Percentiles rank a stretch among this genome's conserved stretches.
These are phyloP conservation scores for Anastatica hierochuntica DNA, from an alignment of 345 rosid genomes.

Conservation along the genomic window DNA sequence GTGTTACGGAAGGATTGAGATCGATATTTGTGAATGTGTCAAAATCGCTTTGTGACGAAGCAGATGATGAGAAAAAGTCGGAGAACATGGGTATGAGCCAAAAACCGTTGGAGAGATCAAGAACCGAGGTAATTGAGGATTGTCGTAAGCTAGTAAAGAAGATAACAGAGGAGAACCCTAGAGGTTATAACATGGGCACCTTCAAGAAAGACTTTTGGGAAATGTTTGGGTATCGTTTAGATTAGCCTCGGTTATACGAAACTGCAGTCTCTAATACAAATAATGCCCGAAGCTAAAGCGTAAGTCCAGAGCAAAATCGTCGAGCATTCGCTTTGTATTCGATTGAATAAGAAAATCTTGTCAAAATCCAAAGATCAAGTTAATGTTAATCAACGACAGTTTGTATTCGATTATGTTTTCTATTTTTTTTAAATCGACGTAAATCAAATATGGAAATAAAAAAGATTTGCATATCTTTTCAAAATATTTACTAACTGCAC, in stretches of 20 bases:
- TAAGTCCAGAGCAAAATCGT: no score
- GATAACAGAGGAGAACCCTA: conserved; percentile 39
- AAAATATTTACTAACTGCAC: no score
- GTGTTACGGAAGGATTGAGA: conserved; percentile 34
- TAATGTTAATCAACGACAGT: no score
- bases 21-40: conserved; percentile 30
- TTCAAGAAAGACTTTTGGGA: conserved; percentile 44
- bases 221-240: conserved; percentile 44
- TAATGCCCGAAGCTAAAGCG: conserved; percentile 50
- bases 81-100: conserved; percentile 19
- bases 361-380: no score
- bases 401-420: no score
- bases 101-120: conserved; percentile 32
- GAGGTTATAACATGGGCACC: conserved; percentile 38
- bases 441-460: no score
- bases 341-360: no score
- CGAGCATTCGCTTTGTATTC: no score
- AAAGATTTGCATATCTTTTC: no score
- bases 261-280: conserved; percentile 37
- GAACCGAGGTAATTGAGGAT: conserved; percentile 35
- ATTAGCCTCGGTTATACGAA: conserved; percentile 48
- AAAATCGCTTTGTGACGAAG: conserved; percentile 15
- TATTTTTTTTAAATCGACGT: no score
- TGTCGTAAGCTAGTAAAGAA: conserved; percentile 52
- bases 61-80: conserved; percentile 22